Percentiles rank a stretch among this genome's conserved stretches.
phyloP scores from a whole-genome alignment of 768 basidiomycete genomes.

The Macrocybe gigantea region DNA sequence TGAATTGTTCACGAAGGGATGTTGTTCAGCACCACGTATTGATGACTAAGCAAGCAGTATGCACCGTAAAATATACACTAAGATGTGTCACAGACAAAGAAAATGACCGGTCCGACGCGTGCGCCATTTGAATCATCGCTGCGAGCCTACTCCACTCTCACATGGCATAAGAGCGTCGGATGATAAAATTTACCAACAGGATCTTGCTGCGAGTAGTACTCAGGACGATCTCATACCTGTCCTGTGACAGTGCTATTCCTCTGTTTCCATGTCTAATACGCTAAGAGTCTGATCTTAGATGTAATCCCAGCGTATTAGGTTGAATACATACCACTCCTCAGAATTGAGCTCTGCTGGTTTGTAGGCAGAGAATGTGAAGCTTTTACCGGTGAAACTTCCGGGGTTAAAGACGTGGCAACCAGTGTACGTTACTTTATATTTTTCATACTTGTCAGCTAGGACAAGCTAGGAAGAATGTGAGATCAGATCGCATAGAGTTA shows the following conservation, averaged over 20 bases:
- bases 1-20: too few relatives aligned
- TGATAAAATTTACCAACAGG: too few relatives aligned
- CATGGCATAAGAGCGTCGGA: too few relatives aligned
- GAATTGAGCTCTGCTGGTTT: conserved; percentile 82
- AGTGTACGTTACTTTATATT: conserved; percentile 94
- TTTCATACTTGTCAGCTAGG: conserved; percentile 94
- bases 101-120: too few relatives aligned
- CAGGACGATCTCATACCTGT: background rate
- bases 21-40: too few relatives aligned
- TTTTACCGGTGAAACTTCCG: conserved; percentile 80
- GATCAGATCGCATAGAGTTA: background rate
- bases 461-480: conserved; percentile 52
- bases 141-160: too few relatives aligned
- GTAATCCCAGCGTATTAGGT: background rate
- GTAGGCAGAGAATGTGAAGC: conserved; percentile 86
- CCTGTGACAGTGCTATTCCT: conserved; percentile 18
- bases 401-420: conserved; percentile 99
- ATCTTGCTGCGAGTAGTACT: too few relatives aligned
- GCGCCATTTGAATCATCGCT: too few relatives aligned
- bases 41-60: too few relatives aligned
- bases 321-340: conserved; percentile 62
- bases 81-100: too few relatives aligned
- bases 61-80: too few relatives aligned
- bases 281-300: conserved; percentile 14
- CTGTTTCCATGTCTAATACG: conserved; percentile 32